phyloP scores from a whole-genome alignment of 805 yeast species.

The Suhomyces faveliae region DNA sequence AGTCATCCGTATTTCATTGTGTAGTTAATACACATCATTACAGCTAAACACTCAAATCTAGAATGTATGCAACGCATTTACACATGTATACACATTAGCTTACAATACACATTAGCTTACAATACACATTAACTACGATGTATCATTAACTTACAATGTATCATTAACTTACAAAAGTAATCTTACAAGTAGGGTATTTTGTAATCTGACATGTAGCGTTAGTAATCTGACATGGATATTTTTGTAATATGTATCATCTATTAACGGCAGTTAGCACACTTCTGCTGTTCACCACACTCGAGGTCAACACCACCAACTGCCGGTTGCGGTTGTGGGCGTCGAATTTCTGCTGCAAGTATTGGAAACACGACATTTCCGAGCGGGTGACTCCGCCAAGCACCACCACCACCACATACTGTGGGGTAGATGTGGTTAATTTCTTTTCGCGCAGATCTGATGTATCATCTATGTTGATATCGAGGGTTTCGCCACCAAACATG shows the following conservation, averaged over 20 bases:
- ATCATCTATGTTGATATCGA: conserved; percentile 36
- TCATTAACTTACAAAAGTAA: no score
- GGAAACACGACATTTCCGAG: conserved; percentile 75
- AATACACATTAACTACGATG: no score
- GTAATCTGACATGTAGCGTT: no score
- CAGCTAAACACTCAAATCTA: no score
- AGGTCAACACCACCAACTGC: conserved; percentile 42
- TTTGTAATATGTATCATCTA: no score
- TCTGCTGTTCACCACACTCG: conserved; percentile 19
- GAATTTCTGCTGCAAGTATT: conserved; percentile 52
- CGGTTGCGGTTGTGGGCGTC: conserved; percentile 25
- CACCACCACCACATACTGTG: conserved; percentile 43
- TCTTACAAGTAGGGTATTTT: no score
- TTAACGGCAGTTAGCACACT: conserved; percentile 2
- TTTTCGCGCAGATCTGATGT: conserved; percentile 20
- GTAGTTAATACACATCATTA: neutral
- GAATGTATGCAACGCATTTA: no score
- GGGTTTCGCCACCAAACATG: conserved; percentile 41
- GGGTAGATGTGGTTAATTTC: conserved; percentile 14
- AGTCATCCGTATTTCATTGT: no score
- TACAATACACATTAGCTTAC: neutral
- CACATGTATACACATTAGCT: neutral
- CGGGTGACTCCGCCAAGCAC: conserved; percentile 84
- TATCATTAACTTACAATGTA: no score
- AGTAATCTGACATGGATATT: no score